Conservation (phyloP, 2,329 filamentous ascomycete genomes). For the Passalora sequoiae region DNA sequence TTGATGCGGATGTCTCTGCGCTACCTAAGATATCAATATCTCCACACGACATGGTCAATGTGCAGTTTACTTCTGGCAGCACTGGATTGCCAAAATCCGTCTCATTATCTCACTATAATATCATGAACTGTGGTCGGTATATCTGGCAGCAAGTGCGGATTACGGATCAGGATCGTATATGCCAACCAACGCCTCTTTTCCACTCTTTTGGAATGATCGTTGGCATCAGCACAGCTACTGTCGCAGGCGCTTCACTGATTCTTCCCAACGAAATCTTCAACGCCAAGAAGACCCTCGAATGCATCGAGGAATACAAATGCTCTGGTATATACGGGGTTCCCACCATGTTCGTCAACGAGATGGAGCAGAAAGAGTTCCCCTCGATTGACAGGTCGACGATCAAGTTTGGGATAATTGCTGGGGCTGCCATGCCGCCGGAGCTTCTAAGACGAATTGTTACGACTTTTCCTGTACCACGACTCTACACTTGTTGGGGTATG, state of each 20-base stretch:
- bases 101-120: constrained; percentile 49
- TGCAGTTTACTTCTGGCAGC: constrained; percentile 60
- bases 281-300: constrained; percentile 21
- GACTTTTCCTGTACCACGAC: constrained; percentile 69
- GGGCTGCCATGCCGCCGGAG: constrained; percentile 68
- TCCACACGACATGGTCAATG: constrained; percentile 29
- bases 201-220: constrained; percentile 76
- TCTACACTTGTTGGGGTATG: constrained; percentile 54
- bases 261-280: constrained; percentile 68
- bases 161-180: constrained; percentile 59
- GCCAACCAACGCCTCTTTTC: constrained; percentile 78
- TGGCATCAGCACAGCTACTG: constrained; percentile 25
- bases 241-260: constrained; percentile 62
- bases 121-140: constrained; percentile 28
- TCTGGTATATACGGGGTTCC: constrained; percentile 77
- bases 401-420: constrained; percentile 59
- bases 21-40: constrained; percentile 25
- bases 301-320: constrained; percentile 46
- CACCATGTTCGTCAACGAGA: constrained; percentile 69
- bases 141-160: constrained; percentile 29
- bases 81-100: constrained; percentile 69
- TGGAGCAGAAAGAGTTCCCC: constrained; percentile 25
- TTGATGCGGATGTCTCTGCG: constrained; percentile 13
- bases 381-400: constrained; percentile 23
- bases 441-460: constrained; percentile 65